Base-by-base conservation (phyloP, 306 rosid genomes). In the Citrullus amarus region DNA sequence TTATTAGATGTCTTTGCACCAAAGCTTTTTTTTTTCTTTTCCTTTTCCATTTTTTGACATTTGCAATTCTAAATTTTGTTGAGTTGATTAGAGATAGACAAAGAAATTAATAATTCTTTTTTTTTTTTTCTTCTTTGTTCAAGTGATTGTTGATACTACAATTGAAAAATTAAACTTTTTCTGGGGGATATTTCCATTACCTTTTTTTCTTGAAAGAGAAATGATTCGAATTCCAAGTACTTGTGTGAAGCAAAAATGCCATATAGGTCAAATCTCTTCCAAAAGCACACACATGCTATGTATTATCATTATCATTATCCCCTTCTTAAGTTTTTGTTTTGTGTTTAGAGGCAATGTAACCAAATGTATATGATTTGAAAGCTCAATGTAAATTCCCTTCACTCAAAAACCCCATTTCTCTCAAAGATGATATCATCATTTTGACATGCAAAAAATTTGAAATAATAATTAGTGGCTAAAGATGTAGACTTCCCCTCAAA, bases 361-460 rank as follows among this genome's bases (percentile, higher is more conserved):
- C 76, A 70, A 70, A 70, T 39, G 3, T 53, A 10, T 43, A 22
- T 70, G 76, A 70, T 70, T 70, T 70, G 54, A 68, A 68, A 68
- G 53, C 17, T 62, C 1, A 0, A 14, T 14, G 43, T 68, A 68
- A 68, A 67, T 18, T 41, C 51, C 3, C 15, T 66, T 16, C 10
- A 39, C 46, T 39, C 25, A 22, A 66, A 66, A 66, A 66, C 2
- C 73, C 74, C 16, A 67, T 67, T 41, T 67, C 32, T 34, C 3
- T 16, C 14, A 4, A 68, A 41, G 18, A 65, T 30, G 46, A 39
- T 39, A 67, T 22, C 36, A 59, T 59, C 13, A 67, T 17, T 39
- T 38, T 67, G 30, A 67, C n/a, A 32, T 39, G 53, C 50, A 41
- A 28, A 61, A 57, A 1, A 34, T 16, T 22, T 3, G 6, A 70